These are phyloP conservation scores for Rhizopus arrhizus DNA, from an alignment of 371 early-diverging fungal species.

Conservation along the genomic window DNA sequence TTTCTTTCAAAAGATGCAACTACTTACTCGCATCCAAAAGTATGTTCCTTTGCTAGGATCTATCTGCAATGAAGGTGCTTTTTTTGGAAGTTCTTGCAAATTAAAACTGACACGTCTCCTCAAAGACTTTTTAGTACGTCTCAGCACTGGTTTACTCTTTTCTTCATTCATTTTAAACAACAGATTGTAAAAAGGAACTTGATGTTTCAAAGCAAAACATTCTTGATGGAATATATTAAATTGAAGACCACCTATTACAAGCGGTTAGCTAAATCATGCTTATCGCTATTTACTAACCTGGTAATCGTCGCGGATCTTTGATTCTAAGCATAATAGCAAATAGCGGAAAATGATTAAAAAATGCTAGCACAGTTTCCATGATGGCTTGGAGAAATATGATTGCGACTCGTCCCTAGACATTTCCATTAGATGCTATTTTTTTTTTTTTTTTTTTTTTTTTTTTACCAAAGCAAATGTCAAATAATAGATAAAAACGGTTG, in stretches of 20 bases:
- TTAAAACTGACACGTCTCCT: constrained; percentile 15
- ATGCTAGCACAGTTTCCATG: constrained; percentile 81
- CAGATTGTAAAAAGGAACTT: constrained; percentile 19
- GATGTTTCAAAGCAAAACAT: constrained; percentile 33
- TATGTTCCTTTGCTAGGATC: constrained; percentile 29
- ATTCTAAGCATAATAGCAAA: constrained; percentile 88
- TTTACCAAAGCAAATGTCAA: constrained; percentile 82
- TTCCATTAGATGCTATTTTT: not conserved
- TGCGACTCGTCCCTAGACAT: constrained; percentile 66
- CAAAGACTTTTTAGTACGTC: not conserved
- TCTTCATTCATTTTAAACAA: constrained; percentile 2
- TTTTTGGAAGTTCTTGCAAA: constrained; percentile 2
- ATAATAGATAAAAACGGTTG: constrained; percentile 94
- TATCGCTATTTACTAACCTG: constrained; percentile 54
- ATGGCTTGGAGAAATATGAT: constrained; percentile 79
- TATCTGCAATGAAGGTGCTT: not conserved
- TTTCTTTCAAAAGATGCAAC: not conserved
- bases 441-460: constrained; percentile 22
- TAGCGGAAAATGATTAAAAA: constrained; percentile 92
- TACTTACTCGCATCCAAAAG: constrained; percentile 41
- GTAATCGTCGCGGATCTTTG: constrained; percentile 86
- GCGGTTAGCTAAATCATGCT: not conserved
- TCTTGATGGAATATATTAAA: constrained; percentile 50
- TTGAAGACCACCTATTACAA: constrained; percentile 46
- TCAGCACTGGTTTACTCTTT: not conserved